Base-by-base conservation (phyloP, 495 filamentous ascomycete species). In the Aspergillus sclerotioniger region DNA sequence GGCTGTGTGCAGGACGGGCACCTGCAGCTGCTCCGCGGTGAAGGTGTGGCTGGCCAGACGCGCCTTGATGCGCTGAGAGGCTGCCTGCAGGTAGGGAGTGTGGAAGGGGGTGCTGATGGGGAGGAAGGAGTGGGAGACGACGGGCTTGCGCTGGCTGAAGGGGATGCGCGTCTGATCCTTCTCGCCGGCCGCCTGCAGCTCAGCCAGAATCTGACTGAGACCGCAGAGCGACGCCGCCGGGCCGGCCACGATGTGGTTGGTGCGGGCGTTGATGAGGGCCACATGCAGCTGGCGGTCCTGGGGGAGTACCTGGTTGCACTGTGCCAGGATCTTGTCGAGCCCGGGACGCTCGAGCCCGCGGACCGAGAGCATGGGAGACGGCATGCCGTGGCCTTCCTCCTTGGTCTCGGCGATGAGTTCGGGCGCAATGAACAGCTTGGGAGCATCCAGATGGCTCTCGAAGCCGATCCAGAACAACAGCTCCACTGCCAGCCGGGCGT, bases 381-480 rank as follows among this genome's bases (percentile, higher is more conserved):
- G 50, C 2, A 7, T 8, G 9, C 50, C 50, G 12, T 53, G 17
- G 12, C 21, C 50, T 17, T 41, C 12, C 31, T 53, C 50, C 10
- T 21, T 9, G 9, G 31, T 21, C 7, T 53, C 50, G 16, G 50
- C 32, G 8, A 53, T 35, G 3, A 37, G 31, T 2, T 53, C 31
- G 3, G 50, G 31, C 8, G 31, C 21, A 4, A 53, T 16, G 39
- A 21, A 37, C 6, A 32, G 21, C 15, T 12, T 31, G 7, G 31
- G 50, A 15, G 53, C 47, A 21, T 56, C 46, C 20, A 39, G 35
- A 28, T 53, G 54, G 41, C 53, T 52, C 39, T 59, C 52, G 25
- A 56, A 57, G 0, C 64, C 64, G 43, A 67, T 61, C 61, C 61
- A 67, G 33, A 67, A 67, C 0, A 64, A 56, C 17, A 54, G 48